Percentiles rank a stretch among this genome's conserved stretches.
phyloP scores from a whole-genome alignment of 2,329 filamentous ascomycete species.

The Monosporascus sp. region DNA sequence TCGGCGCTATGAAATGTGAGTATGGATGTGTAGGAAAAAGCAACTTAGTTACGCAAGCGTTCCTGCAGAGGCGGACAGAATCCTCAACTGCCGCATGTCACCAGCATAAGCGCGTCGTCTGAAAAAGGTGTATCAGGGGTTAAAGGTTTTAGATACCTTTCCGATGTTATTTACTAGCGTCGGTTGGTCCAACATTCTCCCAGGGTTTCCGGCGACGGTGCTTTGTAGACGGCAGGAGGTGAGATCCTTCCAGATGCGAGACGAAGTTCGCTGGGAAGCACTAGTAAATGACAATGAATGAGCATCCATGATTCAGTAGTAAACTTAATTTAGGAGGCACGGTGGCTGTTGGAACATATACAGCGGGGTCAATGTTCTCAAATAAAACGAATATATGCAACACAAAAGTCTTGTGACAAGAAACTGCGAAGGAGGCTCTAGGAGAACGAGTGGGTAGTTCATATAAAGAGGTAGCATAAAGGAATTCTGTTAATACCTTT shows the following conservation, averaged over 20 bases:
- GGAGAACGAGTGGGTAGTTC: background rate
- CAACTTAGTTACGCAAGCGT: background rate
- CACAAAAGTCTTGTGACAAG: background rate
- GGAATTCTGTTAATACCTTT: background rate
- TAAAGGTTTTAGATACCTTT: background rate
- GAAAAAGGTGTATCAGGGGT: background rate
- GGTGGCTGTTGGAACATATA: background rate
- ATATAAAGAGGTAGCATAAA: background rate
- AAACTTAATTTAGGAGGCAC: background rate
- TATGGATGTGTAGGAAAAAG: background rate
- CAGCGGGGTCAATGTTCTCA: background rate
- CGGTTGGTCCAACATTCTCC: background rate
- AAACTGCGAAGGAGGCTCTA: background rate
- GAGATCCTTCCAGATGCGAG: slow-evolving; percentile 4
- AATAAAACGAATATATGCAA: background rate
- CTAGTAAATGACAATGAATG: slow-evolving; percentile 3
- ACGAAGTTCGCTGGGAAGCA: background rate
- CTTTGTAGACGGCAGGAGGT: slow-evolving; percentile 1
- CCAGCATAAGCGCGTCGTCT: background rate
- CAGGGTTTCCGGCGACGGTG: background rate
- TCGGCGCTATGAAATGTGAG: slow-evolving; percentile 18
- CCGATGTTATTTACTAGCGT: background rate
- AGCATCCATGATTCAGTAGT: slow-evolving; percentile 1
- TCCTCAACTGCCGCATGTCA: background rate
- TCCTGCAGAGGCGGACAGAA: background rate